Percentiles rank a stretch among this genome's conserved stretches.
Conservation (phyloP, 2,329 filamentous ascomycete genomes). For the Arthrobotrys musiformis region DNA sequence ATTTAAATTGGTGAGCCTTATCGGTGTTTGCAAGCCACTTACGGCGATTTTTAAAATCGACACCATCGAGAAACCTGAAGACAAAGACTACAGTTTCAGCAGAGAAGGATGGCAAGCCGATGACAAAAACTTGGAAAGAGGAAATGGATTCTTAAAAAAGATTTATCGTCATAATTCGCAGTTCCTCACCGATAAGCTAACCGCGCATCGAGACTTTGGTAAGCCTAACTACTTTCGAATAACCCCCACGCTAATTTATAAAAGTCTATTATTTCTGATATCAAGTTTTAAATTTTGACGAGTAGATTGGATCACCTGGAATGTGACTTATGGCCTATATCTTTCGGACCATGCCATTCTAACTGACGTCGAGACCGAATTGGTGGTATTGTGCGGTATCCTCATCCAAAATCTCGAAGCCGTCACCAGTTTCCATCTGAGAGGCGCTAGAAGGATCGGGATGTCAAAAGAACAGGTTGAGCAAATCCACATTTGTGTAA, state of each 20-base stretch:
- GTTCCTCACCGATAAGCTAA: slow-evolving; percentile 63
- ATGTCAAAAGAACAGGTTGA: slow-evolving; percentile 65
- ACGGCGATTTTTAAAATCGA: slow-evolving; percentile 70
- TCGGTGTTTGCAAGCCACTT: slow-evolving; percentile 73
- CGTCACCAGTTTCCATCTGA: slow-evolving; percentile 70
- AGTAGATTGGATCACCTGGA: slow-evolving; percentile 66
- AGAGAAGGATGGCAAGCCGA: slow-evolving; percentile 72
- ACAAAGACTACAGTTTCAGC: slow-evolving; percentile 69
- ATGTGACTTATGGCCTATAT: slow-evolving; percentile 71
- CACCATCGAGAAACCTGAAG: slow-evolving; percentile 67
- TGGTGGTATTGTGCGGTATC: slow-evolving; percentile 68
- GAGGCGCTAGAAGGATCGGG: slow-evolving; percentile 66
- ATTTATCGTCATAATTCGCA: slow-evolving; percentile 62
- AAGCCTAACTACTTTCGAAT: too few relatives aligned
- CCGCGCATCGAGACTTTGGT: slow-evolving; percentile 66
- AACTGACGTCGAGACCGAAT: slow-evolving; percentile 68
- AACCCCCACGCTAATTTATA: background rate
- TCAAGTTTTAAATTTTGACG: background rate
- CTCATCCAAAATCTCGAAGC: slow-evolving; percentile 69
- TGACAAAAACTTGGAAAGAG: slow-evolving; percentile 68
- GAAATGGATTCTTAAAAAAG: slow-evolving; percentile 68
- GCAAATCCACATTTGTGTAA: slow-evolving; percentile 58
- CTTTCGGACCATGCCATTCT: slow-evolving; percentile 69
- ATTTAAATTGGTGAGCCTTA: slow-evolving; percentile 69
- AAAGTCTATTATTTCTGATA: slow-evolving; percentile 60